Evolutionary conservation across 495 filamentous ascomycete genomes (phyloP).

Genomic region (Xanthoparmelia taractica): DNA sequence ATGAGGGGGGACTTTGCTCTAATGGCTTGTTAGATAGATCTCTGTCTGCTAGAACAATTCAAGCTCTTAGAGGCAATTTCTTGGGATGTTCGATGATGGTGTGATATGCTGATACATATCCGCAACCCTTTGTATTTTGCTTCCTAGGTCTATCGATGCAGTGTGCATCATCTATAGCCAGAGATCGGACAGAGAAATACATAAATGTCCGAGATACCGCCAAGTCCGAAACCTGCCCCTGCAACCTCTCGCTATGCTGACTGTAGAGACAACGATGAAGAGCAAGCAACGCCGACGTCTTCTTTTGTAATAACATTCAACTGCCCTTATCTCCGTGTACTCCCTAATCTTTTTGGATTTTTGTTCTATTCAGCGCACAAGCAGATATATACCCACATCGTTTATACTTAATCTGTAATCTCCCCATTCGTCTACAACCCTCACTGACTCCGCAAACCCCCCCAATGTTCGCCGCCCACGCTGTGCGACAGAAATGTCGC

Average conservation of each 20-base stretch:
- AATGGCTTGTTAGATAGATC: conserved; percentile 19
- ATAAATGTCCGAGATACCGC: neutral
- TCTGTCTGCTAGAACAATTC: conserved; percentile 19
- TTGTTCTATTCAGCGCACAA: conserved; percentile 4
- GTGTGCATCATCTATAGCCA: no score
- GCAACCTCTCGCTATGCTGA: neutral
- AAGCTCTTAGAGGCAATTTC: conserved; percentile 17
- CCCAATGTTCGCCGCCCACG: conserved; percentile 39
- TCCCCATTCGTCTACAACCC: neutral
- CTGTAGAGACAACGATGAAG: neutral
- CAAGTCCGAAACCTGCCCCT: neutral
- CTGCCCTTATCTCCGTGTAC: neutral
- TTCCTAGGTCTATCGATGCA: no score
- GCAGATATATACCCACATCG: neutral
- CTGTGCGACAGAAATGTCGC: conserved; percentile 57
- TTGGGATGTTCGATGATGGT: neutral
- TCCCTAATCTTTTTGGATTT: neutral
- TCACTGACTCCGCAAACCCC: neutral
- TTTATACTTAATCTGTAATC: conserved; percentile 5
- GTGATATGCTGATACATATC: neutral
- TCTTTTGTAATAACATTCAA: neutral
- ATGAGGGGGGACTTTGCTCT: conserved; percentile 5
- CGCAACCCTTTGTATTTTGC: neutral
- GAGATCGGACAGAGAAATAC: neutral
- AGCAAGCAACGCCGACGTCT: neutral